Conservation (phyloP, 176 grass and related monocot species). For the Triticum aestivum region DNA sequence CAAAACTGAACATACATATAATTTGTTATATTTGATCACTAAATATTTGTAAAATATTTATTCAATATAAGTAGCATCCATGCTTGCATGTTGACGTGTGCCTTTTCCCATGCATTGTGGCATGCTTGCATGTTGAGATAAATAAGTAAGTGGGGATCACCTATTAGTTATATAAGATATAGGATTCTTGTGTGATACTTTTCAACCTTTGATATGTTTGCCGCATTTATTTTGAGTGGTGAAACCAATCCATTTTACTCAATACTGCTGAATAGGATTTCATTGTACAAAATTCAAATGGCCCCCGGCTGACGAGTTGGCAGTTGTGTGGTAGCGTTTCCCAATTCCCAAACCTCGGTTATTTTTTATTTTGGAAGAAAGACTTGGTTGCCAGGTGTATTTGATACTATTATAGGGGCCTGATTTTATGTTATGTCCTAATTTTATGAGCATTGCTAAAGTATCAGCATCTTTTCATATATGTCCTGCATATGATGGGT, state of each 20-base stretch:
- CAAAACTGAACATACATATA: no score
- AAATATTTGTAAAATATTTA: no score
- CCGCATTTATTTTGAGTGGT: background rate
- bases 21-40: no score
- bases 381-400: background rate
- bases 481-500: background rate
- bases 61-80: no score
- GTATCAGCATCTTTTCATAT: background rate
- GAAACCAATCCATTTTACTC: constrained; percentile 1
- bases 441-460: background rate
- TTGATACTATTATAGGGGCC: background rate
- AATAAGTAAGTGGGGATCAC: no score
- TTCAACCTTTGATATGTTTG: background rate
- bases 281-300: background rate
- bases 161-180: no score
- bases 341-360: background rate
- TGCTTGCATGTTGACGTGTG: no score
- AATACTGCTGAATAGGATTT: background rate
- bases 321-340: background rate
- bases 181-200: background rate
- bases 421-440: constrained; percentile 4
- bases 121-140: no score
- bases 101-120: no score
- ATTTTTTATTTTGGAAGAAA: constrained; percentile 12
- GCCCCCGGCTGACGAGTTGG: background rate